A percentile compares a stretch with the other conserved stretches of the same genome.
Conservation (phyloP, 176 grass and related monocot species). For the Carex myosuroides region DNA sequence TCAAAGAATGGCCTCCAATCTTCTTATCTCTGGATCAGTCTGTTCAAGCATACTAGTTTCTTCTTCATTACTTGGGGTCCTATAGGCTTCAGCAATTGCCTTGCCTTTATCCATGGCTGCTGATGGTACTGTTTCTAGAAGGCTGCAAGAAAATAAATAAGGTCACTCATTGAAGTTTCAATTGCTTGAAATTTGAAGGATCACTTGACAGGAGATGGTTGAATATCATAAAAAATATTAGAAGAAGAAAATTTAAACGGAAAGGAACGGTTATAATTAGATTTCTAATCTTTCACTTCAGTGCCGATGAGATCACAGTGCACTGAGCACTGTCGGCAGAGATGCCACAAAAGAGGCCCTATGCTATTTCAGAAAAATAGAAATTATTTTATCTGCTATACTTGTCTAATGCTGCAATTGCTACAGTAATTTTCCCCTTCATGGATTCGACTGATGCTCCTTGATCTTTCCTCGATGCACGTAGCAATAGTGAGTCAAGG, state of each 20-base stretch:
- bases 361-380: neutral
- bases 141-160: conserved; percentile 32
- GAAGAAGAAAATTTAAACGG: neutral
- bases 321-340: neutral
- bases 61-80: conserved; percentile 35
- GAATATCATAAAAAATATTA: neutral
- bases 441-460: conserved; percentile 64
- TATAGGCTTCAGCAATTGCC: conserved; percentile 89
- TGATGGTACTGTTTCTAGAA: conserved; percentile 73
- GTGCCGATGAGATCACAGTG: neutral
- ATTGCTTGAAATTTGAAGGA: neutral
- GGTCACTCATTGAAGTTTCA: neutral
- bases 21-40: conserved; percentile 49
- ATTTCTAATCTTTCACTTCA: neutral
- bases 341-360: neutral
- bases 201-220: neutral
- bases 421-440: conserved; percentile 65
- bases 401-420: conserved; percentile 74
- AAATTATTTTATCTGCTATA: conserved; percentile 28
- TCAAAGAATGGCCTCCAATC: conserved; percentile 67
- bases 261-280: neutral
- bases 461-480: conserved; percentile 64
- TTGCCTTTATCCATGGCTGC: conserved; percentile 77
- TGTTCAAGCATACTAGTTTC: conserved; percentile 22
- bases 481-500: conserved; percentile 66